These are phyloP conservation scores for Massariosphaeria phaeospora DNA, from an alignment of 495 filamentous ascomycete species.

Conservation along the genomic window DNA sequence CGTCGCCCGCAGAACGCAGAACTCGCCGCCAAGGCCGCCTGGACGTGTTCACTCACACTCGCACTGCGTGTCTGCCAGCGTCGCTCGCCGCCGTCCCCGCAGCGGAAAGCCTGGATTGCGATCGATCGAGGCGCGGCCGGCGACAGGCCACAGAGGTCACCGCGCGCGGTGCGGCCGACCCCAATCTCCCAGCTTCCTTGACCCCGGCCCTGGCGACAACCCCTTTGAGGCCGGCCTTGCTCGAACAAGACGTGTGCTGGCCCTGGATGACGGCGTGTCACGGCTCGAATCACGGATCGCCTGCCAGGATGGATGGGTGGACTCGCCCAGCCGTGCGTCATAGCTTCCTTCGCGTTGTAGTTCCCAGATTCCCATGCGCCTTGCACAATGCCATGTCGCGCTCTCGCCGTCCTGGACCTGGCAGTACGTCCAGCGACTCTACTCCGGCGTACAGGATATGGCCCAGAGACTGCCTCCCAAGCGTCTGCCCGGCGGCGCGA, in stretches of 20 bases:
- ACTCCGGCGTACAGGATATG: too few species aligned
- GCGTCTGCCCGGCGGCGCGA: too few species aligned
- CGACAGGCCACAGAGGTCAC: too few species aligned
- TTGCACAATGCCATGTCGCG: background rate
- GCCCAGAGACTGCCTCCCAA: too few species aligned
- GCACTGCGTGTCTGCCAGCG: too few species aligned
- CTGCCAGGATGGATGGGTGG: background rate
- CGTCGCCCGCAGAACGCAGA: background rate
- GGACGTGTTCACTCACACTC: background rate
- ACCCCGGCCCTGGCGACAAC: background rate
- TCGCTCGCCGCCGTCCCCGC: too few species aligned
- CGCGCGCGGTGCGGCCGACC: background rate
- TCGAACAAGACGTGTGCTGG: background rate
- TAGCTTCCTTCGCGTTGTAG: background rate
- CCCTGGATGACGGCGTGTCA: background rate
- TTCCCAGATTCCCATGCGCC: background rate
- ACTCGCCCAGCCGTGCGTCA: background rate
- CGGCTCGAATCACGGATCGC: background rate
- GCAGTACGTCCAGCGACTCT: too few species aligned
- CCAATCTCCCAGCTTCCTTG: background rate
- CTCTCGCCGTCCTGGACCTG: too few species aligned
- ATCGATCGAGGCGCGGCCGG: background rate
- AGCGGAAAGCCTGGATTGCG: background rate
- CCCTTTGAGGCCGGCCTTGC: background rate
- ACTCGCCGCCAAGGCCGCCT: background rate